Base-by-base conservation (phyloP, 2,329 filamentous ascomycete species). In the Stenocarpella maydis region DNA sequence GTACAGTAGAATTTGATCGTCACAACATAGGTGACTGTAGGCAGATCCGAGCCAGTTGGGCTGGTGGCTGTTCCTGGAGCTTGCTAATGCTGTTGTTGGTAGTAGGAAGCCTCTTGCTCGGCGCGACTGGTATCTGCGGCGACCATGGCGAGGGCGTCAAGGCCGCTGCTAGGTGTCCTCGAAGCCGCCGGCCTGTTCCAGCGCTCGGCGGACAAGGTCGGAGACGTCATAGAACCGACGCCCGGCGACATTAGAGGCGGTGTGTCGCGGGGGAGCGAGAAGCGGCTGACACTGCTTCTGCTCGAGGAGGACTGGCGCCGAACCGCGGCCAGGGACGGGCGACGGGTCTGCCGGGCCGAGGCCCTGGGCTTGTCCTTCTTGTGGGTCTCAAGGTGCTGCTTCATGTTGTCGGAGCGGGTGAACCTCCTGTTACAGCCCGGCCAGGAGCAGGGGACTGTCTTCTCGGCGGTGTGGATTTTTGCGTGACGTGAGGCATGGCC, bases 401-500 rank as follows among this genome's bases (percentile, higher is more conserved):
- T 93, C 92, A 95, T 95, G 83, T 95, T 95, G 84, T 95, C 92
- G 74, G 91, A 90, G 72, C 92, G 90, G 14, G 91, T 94, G 75
- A 95, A 95, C 76, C 91, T 92, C 82, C 94, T 94, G 58, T 67
- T 52, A 50, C 71, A 72, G 70, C 91, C 91, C 0, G 85, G 82
- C 75, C 86, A 92, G 39, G 89, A 85, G 80, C 88, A 91, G 45
- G 85, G 87, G 26, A 93, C 91, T 17, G 90, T 90, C 82, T 95
- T 95, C 80, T 93, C 92, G 60, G 91, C 91, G 1, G 91, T 93
- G 82, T 95, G 92, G 76, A 94, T 94, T 80, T 94, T 94, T 70
- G 92, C 92, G 78, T 95, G 92, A 49, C 92, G 90, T 52, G 92
- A 93, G n/a, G 93, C 92, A 75, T 95, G 92, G 52, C 92, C 92